Base-by-base conservation (phyloP, 108 stramenopile genomes). In the Cyclostephanos invisitatus region DNA sequence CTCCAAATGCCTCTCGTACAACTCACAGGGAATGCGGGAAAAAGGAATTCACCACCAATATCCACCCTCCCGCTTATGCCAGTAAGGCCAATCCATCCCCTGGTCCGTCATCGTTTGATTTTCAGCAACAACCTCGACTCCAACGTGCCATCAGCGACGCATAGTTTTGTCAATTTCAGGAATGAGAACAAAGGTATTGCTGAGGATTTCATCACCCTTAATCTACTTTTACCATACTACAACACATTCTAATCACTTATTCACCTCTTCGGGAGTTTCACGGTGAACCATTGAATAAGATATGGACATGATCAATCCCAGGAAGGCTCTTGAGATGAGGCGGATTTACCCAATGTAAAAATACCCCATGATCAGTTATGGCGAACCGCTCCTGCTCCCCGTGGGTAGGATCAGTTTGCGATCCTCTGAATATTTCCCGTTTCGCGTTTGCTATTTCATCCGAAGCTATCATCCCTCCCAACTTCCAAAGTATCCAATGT, bases 161-260 rank as follows among this genome's bases (percentile, higher is more conserved):
- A 47, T 40, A 65, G 77, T 62, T 56, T 65, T 61, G 74, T 66
- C 24, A 67, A 70, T 68, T 83, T 84, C 66, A 90, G 57, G 54
- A 84, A 89, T 73, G 97, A 66, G 56, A 96, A 63, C 8, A 91
- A 77, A 10, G 97, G 97, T 54, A 96, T 91, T 17, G 89, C 84
- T 36, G 36, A 36, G 36, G 36, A 36, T 3, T 36, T 36, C 36
- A 36, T 36, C 36, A 36, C 36, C 36, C 36, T 36, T 36, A n/a
- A n/a, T n/a, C n/a, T n/a, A n/a, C n/a, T n/a, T n/a, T n/a, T n/a
- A n/a, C n/a, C n/a, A n/a, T n/a, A n/a, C n/a, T n/a, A n/a, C n/a
- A n/a, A n/a, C n/a, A n/a, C n/a, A n/a, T n/a, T n/a, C n/a, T n/a
- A n/a, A n/a, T n/a, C n/a, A n/a, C n/a, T n/a, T n/a, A n/a, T n/a